Evolutionary conservation across 768 basidiomycete species (phyloP).

Genomic region (Xerocomellus chrysenteron): DNA sequence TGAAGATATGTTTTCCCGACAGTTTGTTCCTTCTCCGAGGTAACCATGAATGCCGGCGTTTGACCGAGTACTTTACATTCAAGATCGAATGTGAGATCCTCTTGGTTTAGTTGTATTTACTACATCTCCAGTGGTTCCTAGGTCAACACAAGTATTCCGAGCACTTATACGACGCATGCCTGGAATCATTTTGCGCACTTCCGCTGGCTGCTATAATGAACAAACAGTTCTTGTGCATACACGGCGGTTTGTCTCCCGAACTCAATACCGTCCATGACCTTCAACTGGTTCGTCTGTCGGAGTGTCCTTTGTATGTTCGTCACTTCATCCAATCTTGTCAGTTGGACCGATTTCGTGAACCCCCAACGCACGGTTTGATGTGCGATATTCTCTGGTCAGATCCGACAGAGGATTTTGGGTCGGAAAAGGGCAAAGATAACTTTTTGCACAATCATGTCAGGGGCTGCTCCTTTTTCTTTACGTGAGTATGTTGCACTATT

Average conservation of each 20-base stretch:
- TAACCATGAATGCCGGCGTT: slow-evolving; percentile 65
- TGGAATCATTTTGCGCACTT: slow-evolving; percentile 70
- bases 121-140: slow-evolving; percentile 23
- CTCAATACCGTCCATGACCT: slow-evolving; percentile 67
- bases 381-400: slow-evolving; percentile 78
- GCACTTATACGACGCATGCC: slow-evolving; percentile 70
- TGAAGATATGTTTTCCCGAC: slow-evolving; percentile 64
- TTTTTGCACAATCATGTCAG: slow-evolving; percentile 74
- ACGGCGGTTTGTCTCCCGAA: slow-evolving; percentile 72
- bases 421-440: slow-evolving; percentile 60
- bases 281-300: slow-evolving; percentile 43
- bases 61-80: slow-evolving; percentile 66
- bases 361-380: slow-evolving; percentile 72
- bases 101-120: background rate
- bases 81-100: slow-evolving; percentile 45
- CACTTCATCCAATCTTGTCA: slow-evolving; percentile 23
- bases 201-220: slow-evolving; percentile 78
- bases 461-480: slow-evolving; percentile 76
- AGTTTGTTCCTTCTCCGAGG: slow-evolving; percentile 61
- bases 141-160: slow-evolving; percentile 78
- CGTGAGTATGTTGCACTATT: slow-evolving; percentile 39
- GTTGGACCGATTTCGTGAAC: slow-evolving; percentile 74
- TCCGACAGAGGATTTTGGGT: slow-evolving; percentile 70
- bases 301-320: background rate
- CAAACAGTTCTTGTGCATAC: slow-evolving; percentile 77